phyloP scores from a whole-genome alignment of 2,329 filamentous ascomycete species.

The Didymella lethalis region DNA sequence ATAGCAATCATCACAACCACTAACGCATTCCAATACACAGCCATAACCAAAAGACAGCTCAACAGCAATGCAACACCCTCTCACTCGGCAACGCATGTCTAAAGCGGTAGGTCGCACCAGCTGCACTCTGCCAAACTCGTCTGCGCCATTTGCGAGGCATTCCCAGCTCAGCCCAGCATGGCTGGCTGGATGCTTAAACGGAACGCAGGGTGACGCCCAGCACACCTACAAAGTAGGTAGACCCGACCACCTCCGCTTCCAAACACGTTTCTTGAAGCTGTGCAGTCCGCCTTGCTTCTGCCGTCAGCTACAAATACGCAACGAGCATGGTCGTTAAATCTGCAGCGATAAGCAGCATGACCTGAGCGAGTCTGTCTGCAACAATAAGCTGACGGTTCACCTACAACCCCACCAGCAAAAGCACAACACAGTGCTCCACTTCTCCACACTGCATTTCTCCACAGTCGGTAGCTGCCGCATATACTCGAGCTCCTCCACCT shows the following conservation, averaged over 20 bases:
- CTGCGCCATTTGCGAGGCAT: background rate
- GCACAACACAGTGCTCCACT: background rate
- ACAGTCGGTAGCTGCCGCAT: slow-evolving; percentile 3
- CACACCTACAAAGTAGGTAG: background rate
- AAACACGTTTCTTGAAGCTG: background rate
- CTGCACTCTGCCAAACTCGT: background rate
- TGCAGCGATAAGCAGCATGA: too few relatives aligned
- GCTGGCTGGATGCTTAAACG: background rate
- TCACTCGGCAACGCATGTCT: background rate
- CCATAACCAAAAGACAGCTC: background rate
- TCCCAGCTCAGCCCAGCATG: background rate
- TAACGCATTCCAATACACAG: background rate
- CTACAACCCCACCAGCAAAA: background rate
- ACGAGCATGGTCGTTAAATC: background rate
- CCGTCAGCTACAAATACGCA: background rate
- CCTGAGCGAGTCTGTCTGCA: background rate
- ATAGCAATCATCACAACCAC: too few relatives aligned
- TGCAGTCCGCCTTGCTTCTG: too few relatives aligned
- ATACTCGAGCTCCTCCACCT: background rate
- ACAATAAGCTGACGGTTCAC: background rate
- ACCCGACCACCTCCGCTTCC: background rate
- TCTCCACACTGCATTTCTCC: background rate
- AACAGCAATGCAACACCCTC: background rate
- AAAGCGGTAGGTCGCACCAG: background rate
- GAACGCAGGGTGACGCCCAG: background rate